Conservation (phyloP, 23 red algal genomes). For the Agarophyton chilense region DNA sequence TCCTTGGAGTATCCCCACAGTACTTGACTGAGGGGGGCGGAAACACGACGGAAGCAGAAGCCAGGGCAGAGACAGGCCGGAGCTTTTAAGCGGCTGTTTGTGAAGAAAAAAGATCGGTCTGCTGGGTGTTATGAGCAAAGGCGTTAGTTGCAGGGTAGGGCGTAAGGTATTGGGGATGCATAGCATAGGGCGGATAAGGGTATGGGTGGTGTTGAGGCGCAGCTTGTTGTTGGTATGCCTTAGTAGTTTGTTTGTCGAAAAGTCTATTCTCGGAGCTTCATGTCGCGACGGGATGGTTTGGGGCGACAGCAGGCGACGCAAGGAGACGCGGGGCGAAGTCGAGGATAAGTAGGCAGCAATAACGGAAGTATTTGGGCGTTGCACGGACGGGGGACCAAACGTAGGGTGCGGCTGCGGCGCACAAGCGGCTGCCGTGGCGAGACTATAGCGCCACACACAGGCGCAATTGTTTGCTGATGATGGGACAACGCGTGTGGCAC, state of each 20-base stretch:
- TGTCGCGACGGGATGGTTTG: background rate
- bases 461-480: too few relatives aligned
- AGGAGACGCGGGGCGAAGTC: too few relatives aligned
- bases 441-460: too few relatives aligned
- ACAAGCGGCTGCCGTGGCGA: too few relatives aligned
- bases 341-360: too few relatives aligned
- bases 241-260: background rate
- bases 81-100: background rate
- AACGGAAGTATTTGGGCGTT: too few relatives aligned
- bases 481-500: too few relatives aligned
- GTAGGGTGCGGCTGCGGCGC: too few relatives aligned
- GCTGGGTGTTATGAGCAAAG: background rate
- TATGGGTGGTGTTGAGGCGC: background rate
- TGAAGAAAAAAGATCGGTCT: background rate
- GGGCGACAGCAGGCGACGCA: background rate
- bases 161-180: background rate
- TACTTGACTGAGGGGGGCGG: background rate
- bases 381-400: too few relatives aligned
- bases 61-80: background rate
- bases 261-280: background rate
- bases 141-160: background rate
- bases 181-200: background rate
- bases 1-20: conserved; percentile 18
- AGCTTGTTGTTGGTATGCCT: background rate
- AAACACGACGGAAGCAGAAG: background rate